Evolutionary conservation across 345 rosid species (phyloP), one percentile per base, ranked within the genome.

Genomic region (Corymbia maculata): DNA sequence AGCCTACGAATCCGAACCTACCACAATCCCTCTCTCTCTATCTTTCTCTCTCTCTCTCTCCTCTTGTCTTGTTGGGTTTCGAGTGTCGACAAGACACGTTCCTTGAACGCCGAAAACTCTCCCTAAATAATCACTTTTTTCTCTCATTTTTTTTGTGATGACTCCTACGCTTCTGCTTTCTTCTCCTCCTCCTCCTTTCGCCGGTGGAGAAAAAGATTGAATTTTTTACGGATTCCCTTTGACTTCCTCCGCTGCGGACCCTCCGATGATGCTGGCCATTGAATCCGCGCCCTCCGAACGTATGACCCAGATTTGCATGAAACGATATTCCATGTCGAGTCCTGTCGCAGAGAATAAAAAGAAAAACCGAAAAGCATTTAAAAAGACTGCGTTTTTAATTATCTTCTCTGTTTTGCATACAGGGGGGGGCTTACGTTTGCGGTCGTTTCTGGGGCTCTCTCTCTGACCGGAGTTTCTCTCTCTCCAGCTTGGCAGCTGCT

Each of bases 1-100:
- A 49, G n/a, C 55, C 28, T 79, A 47, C 21, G 84, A 87, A 16
- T 26, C 88, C 90, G 91, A 91, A 90, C 89, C 88, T 47, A 45
- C 57, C 86, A 4, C 57, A 17, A 51, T 12, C 21, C n/a, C 51
- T 2, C 10, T 47, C 32, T 32, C 21, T 30, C 79, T 84, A 14
- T 57, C 64, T 68, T 44, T 32, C 79, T 64, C 19, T n/a, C 75
- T n/a, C n/a, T n/a, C n/a, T n/a, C 79, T 68, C 8, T 32, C 19
- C 5, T 68, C 45, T 22, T 75, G 82, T 75, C 26, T 42, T 36
- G 82, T 3, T 75, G 7, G 7, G 82, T 9, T 44, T 75, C 82
- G 28, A 75, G 26, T 42, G 49, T 36, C 1, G 82, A 75, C 82
- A 19, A 42, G 47, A 75, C 82, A 42, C 26, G 49, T 75, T 19